Evolutionary conservation across 2,329 filamentous ascomycete genomes (phyloP).

Genomic region (Leptographium wingfieldii): DNA sequence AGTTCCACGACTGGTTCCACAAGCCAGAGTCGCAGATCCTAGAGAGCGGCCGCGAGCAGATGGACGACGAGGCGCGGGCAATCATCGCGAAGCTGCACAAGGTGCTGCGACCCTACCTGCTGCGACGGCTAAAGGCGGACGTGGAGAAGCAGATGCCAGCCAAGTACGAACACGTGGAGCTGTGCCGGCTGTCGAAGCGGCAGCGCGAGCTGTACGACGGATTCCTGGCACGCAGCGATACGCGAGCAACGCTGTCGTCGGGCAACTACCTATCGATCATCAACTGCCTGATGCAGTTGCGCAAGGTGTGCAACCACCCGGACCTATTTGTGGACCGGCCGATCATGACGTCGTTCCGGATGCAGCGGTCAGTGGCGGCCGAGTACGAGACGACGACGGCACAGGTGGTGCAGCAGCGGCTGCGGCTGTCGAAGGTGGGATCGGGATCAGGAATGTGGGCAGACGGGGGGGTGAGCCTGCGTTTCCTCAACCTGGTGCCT

Average conservation of each 20-base stretch:
- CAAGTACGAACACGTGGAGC: constrained; percentile 95
- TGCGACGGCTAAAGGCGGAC: constrained; percentile 85
- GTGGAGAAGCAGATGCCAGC: constrained; percentile 98
- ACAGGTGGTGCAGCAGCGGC: constrained; percentile 49
- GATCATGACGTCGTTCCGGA: constrained; percentile 93
- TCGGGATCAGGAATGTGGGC: constrained; percentile 19
- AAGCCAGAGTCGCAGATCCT: constrained; percentile 93
- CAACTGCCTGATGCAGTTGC: constrained; percentile 92
- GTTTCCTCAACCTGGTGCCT: constrained; percentile 69
- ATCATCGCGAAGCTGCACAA: constrained; percentile 92
- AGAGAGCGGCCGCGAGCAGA: constrained; percentile 82
- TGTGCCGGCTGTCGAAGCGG: constrained; percentile 87
- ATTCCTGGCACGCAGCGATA: constrained; percentile 83
- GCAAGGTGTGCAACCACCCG: constrained; percentile 97
- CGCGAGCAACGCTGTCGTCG: constrained; percentile 73
- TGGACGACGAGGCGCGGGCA: constrained; percentile 85
- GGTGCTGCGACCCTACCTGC: constrained; percentile 79
- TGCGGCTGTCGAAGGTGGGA: constrained; percentile 42
- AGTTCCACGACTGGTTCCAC: constrained; percentile 93
- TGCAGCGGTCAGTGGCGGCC: constrained; percentile 64
- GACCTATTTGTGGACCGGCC: constrained; percentile 92
- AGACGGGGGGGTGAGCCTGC: constrained; percentile 47
- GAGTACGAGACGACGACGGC: constrained; percentile 60
- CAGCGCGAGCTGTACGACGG: constrained; percentile 94
- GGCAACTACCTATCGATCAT: constrained; percentile 98